Evolutionary conservation across 306 rosid genomes (phyloP).

Genomic region (Neltuma alba): DNA sequence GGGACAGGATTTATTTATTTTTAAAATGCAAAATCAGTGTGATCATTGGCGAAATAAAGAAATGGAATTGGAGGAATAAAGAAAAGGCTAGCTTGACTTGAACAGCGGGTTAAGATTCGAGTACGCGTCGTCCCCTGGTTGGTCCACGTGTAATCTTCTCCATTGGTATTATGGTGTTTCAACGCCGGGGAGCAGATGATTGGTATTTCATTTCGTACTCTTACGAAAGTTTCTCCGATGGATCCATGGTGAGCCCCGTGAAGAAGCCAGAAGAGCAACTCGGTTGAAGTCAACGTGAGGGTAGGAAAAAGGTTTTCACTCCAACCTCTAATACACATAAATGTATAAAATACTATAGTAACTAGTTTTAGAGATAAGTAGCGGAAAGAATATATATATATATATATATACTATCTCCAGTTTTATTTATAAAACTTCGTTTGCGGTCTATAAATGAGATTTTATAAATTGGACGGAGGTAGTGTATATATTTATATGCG

Average conservation of each 20-base stretch:
- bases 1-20: not conserved
- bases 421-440: too few species aligned
- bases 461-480: too few species aligned
- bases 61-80: not conserved
- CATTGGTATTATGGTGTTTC: slow-evolving; percentile 33
- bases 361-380: too few species aligned
- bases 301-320: not conserved
- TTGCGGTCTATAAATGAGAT: too few species aligned
- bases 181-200: slow-evolving; percentile 47
- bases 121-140: not conserved
- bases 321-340: too few species aligned
- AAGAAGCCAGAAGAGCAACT: not conserved
- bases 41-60: not conserved
- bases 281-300: not conserved
- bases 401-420: too few species aligned
- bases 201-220: not conserved
- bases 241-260: too few species aligned
- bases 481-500: too few species aligned
- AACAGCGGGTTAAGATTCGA: not conserved
- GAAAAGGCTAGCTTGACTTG: not conserved
- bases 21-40: not conserved
- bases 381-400: too few species aligned
- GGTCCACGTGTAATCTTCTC: slow-evolving; percentile 24
- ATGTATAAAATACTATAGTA: too few species aligned
- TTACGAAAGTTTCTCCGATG: not conserved